These are phyloP conservation scores for Pyricularia grisea DNA, from an alignment of 2,329 filamentous ascomycete genomes.

Conservation along the genomic window DNA sequence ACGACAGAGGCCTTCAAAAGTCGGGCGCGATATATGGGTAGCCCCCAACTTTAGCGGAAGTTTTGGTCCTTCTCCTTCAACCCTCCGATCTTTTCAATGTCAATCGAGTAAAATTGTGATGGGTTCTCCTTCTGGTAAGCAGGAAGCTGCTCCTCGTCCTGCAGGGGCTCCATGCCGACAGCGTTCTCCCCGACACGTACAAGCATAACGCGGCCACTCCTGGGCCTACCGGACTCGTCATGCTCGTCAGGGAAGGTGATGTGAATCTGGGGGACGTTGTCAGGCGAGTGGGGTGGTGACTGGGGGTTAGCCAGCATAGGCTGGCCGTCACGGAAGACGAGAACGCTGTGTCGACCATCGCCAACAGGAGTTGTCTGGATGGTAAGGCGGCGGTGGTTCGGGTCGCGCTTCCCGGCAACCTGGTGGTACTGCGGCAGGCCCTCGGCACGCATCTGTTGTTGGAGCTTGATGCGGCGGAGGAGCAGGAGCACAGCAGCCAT, in stretches of 20 bases:
- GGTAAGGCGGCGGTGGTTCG: constrained; percentile 39
- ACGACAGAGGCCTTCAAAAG: neutral
- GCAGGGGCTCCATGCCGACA: constrained; percentile 79
- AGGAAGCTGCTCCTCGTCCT: constrained; percentile 63
- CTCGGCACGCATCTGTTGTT: constrained; percentile 37
- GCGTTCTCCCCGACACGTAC: constrained; percentile 78
- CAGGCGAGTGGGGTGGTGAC: constrained; percentile 69
- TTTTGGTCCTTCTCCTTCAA: constrained; percentile 74
- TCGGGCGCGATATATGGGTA: neutral
- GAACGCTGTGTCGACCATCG: constrained; percentile 54
- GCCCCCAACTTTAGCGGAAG: constrained; percentile 17
- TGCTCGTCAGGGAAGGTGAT: constrained; percentile 97
- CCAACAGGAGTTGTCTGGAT: constrained; percentile 40
- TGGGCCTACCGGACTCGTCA: constrained; percentile 71
- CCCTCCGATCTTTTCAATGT: constrained; percentile 89
- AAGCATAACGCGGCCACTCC: constrained; percentile 81
- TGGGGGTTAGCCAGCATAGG: constrained; percentile 67
- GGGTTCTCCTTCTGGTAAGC: constrained; percentile 79
- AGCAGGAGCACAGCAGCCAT: constrained; percentile 61
- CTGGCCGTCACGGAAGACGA: constrained; percentile 69
- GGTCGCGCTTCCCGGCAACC: constrained; percentile 27
- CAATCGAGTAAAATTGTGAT: constrained; percentile 81
- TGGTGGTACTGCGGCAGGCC: constrained; percentile 57
- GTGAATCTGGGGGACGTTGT: constrained; percentile 85
- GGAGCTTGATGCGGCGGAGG: constrained; percentile 54